Evolutionary conservation across 768 basidiomycete genomes (phyloP), one percentile per base, ranked within the genome.

Genomic region (Polyporus arcularius): DNA sequence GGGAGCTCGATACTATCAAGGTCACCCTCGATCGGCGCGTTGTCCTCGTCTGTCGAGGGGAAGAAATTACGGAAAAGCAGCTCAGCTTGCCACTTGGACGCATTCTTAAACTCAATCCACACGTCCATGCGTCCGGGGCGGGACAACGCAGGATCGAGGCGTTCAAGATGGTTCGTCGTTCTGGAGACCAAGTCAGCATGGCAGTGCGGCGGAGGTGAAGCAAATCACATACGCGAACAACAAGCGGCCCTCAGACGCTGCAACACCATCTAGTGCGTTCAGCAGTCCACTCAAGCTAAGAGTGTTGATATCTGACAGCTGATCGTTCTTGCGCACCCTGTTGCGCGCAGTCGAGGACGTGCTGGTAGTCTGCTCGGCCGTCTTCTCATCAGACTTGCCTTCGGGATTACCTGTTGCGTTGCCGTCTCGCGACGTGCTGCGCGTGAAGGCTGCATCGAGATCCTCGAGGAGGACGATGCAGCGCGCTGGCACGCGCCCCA

Each of bases 121-220:
- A 96, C 90, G 68, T 96, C 94, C 89, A 92, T 91, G 31, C 90
- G 88, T 16, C 94, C 94, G 5, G 94, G 92, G 55, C 94, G 88
- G n/a, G 88, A 90, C 11, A 96, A 84, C 0, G 94, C 94, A 4
- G 93, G 91, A 67, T 96, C 94, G 1, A 96, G 82, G 38, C 89
- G 85, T 67, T 95, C 92, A n/a, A 94, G 79, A 69, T 96, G 94
- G 73, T 96, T 96, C 11, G 92, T 94, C 16, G 92, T 94, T 0
- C 91, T 92, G 65, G 16, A 15, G 21, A 48, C 12, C 21, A 60
- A 32, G 66, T 46, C 10, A 57, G 55, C 40, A 55, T 26, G 58
- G 15, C 16, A 60, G 16, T 48, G 35, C 10, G 16, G 14, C n/a
- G 40, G 26, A 18, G 57, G 16, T 45, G 48, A 30, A 4, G 57